These are phyloP conservation scores for Quercus aquifolioides DNA, from an alignment of 306 rosid species.

Conservation along the genomic window DNA sequence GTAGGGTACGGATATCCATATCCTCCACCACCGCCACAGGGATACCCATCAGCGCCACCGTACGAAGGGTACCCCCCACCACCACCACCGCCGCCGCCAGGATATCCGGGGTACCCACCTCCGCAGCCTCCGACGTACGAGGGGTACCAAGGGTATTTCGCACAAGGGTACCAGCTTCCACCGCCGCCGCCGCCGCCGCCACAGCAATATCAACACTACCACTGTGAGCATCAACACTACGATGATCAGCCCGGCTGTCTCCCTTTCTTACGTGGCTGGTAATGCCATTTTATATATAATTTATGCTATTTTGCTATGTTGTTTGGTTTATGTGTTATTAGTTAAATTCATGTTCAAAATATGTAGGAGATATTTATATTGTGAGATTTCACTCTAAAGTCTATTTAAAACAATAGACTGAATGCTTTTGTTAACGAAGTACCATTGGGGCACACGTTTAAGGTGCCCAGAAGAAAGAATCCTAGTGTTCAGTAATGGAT, in stretches of 20 bases:
- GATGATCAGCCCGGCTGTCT: conserved; percentile 31
- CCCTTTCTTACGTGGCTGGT: conserved; percentile 77
- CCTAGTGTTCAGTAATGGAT: too few species aligned
- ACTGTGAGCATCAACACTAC: conserved; percentile 45
- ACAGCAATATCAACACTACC: conserved; percentile 33
- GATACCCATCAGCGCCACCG: conserved; percentile 51
- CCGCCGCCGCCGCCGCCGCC: conserved; percentile 42
- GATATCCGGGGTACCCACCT: conserved; percentile 38
- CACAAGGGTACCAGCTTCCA: conserved; percentile 47
- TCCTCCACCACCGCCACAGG: conserved; percentile 44
- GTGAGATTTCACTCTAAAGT: too few species aligned
- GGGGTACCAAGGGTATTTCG: conserved; percentile 79
- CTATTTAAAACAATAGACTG: too few species aligned
- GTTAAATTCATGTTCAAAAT: too few species aligned
- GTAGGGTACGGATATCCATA: conserved; percentile 42
- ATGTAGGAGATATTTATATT: too few species aligned
- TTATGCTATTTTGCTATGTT: not conserved
- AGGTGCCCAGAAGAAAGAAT: too few species aligned
- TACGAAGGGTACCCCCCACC: conserved; percentile 31
- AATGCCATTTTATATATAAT: not conserved
- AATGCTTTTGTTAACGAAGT: too few species aligned
- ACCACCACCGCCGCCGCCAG: conserved; percentile 41
- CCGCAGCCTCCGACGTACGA: conserved; percentile 54
- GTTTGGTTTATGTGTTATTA: too few species aligned
- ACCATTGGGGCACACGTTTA: too few species aligned